These are phyloP conservation scores for Suhomyces tanzawaensis DNA, from an alignment of 805 yeast species.

Conservation along the genomic window DNA sequence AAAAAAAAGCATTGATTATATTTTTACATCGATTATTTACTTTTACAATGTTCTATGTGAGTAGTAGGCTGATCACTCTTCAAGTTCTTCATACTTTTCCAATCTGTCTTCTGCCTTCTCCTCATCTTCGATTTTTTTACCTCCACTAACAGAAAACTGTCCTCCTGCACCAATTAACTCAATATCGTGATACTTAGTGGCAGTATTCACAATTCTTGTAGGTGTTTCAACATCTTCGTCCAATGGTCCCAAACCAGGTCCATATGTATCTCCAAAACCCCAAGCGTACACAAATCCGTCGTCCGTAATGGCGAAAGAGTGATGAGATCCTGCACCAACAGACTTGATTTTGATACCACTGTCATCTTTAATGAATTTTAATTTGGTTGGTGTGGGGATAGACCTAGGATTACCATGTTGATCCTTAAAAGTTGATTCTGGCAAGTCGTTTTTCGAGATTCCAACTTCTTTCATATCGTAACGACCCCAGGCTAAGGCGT, in stretches of 20 bases:
- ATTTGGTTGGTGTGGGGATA: slow-evolving; percentile 78
- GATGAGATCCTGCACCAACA: slow-evolving; percentile 88
- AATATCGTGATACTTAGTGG: slow-evolving; percentile 78
- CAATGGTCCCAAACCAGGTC: slow-evolving; percentile 90
- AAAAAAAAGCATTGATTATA: too few species aligned
- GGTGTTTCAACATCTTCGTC: slow-evolving; percentile 87
- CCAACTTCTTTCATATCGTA: slow-evolving; percentile 94
- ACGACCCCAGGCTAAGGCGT: slow-evolving; percentile 84
- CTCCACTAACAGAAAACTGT: slow-evolving; percentile 89
- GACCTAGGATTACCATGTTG: slow-evolving; percentile 78
- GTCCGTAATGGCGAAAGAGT: slow-evolving; percentile 77
- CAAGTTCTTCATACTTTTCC: slow-evolving; percentile 53
- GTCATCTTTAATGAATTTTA: slow-evolving; percentile 33
- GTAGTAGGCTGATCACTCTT: slow-evolving; percentile 22
- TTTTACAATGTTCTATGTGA: too few species aligned
- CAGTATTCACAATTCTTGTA: slow-evolving; percentile 88
- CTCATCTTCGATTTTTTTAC: slow-evolving; percentile 59
- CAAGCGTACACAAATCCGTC: slow-evolving; percentile 89
- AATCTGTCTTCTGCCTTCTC: slow-evolving; percentile 46
- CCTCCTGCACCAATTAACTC: slow-evolving; percentile 88
- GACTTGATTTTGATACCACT: slow-evolving; percentile 35
- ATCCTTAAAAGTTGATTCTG: slow-evolving; percentile 72
- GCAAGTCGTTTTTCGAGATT: slow-evolving; percentile 61
- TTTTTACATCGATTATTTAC: too few species aligned
- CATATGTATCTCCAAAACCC: slow-evolving; percentile 98